phyloP scores from a whole-genome alignment of 768 basidiomycete species.

The Hortiboletus flavorubellus region DNA sequence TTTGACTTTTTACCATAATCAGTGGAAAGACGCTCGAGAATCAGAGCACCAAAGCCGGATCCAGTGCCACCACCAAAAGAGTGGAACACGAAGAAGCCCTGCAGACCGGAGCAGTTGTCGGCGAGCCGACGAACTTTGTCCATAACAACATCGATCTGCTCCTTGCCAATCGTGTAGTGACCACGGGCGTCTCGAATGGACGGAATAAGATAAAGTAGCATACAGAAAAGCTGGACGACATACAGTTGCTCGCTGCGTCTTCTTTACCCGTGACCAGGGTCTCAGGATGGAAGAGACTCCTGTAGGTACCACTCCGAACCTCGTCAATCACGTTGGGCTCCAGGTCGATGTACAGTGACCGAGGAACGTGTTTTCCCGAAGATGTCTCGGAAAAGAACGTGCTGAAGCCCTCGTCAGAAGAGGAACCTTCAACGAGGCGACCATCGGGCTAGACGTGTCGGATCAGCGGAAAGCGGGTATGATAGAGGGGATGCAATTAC shows the following conservation, averaged over 20 bases:
- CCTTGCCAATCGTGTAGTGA: slow-evolving; percentile 98
- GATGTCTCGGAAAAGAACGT: slow-evolving; percentile 99
- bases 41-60: slow-evolving; percentile 95
- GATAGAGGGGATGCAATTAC: slow-evolving; percentile 41
- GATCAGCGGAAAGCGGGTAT: slow-evolving; percentile 18
- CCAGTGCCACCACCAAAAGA: slow-evolving; percentile 99
- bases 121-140: slow-evolving; percentile 93
- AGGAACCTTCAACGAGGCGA: slow-evolving; percentile 77
- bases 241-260: slow-evolving; percentile 99
- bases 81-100: slow-evolving; percentile 99
- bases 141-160: slow-evolving; percentile 94
- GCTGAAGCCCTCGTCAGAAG: slow-evolving; percentile 88
- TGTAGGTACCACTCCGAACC: slow-evolving; percentile 92
- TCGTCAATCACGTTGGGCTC: slow-evolving; percentile 99
- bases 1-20: slow-evolving; percentile 99
- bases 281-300: slow-evolving; percentile 98
- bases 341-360: slow-evolving; percentile 95
- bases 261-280: slow-evolving; percentile 98
- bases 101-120: slow-evolving; percentile 94
- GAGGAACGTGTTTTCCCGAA: slow-evolving; percentile 94
- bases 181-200: slow-evolving; percentile 80
- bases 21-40: slow-evolving; percentile 91
- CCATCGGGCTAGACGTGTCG: slow-evolving; percentile 78
- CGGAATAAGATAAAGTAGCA: background rate
- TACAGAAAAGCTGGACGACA: slow-evolving; percentile 16